Evolutionary conservation across 2,329 filamentous ascomycete genomes (phyloP), one percentile per base, ranked within the genome.

Genomic region (Claviceps spartinae): DNA sequence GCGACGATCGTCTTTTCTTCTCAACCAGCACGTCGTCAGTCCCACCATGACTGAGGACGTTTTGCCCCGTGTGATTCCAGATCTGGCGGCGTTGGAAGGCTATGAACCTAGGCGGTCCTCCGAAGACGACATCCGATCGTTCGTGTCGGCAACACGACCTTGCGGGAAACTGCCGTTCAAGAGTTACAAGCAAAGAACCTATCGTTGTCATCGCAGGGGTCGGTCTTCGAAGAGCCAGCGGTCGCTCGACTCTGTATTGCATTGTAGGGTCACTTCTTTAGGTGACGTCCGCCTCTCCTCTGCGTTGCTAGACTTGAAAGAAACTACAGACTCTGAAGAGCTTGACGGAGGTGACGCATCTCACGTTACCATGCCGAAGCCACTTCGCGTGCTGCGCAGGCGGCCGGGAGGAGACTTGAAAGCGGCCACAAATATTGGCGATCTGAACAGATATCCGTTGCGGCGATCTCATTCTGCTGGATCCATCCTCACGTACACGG

Each of bases 341-440:
- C 82, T 79, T 1, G 68, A 74, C 22, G 69, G 69, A 5, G 72
- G 71, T 4, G 61, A 73, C 0, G 71, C 72, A 6, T 69, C 56
- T 6, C 60, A 54, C 50, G 54, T 57, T 8, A 49, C 72, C 2
- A 64, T 74, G 47, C 73, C 77, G 1, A 68, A 69, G 20, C 79
- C 80, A n/a, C 67, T 78, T 6, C 78, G 82, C 45, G 73, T 83
- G 43, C 73, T 93, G 55, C 77, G 87, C 54, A 74, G 87, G 62
- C 76, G 83, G 14, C 87, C 86, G 6, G 87, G 86, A 47, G 86
- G 87, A 37, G 82, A 91, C 63, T 68, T 93, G 47, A 78, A 83
- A 55, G 83, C 82, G 16, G 83, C 79, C 40, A 76, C 75, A 18
- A 83, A 83, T 54, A 78, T 83, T 34, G 77, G 77, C 42, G 82